Conservation (phyloP, 176 grass and related monocot species). For the Urochloa ruziziensis region DNA sequence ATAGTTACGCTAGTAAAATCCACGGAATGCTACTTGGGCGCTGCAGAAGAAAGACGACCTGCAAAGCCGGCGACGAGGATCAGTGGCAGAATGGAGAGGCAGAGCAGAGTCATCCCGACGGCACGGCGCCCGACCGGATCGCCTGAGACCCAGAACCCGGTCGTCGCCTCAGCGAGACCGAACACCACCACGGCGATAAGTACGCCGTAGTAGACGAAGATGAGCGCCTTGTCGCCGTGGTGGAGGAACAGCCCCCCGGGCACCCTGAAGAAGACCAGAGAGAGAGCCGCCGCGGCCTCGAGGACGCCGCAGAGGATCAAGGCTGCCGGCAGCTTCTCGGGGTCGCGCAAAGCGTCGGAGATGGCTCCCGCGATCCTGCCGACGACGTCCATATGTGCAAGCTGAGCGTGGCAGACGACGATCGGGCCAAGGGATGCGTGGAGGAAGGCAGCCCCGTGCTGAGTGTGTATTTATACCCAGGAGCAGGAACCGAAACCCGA, state of each 20-base stretch:
- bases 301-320: background rate
- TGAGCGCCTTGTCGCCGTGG: background rate
- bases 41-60: background rate
- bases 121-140: background rate
- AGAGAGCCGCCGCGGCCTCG: background rate
- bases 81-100: background rate
- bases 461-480: no score
- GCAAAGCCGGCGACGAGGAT: background rate
- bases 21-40: background rate
- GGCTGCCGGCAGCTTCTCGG: background rate
- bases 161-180: background rate
- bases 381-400: background rate
- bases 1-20: no score
- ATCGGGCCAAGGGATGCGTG: background rate
- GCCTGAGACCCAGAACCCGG: background rate
- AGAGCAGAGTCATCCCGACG: background rate
- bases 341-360: background rate
- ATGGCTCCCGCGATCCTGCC: background rate
- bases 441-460: background rate
- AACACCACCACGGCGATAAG: background rate
- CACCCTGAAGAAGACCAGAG: constrained; percentile 2
- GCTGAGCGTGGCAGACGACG: background rate
- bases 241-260: background rate
- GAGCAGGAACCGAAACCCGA: no score
- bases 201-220: background rate